Percentiles rank a stretch among this genome's conserved stretches.
Evolutionary conservation across 345 rosid species (phyloP).

Genomic region (Euphorbia lathyris): DNA sequence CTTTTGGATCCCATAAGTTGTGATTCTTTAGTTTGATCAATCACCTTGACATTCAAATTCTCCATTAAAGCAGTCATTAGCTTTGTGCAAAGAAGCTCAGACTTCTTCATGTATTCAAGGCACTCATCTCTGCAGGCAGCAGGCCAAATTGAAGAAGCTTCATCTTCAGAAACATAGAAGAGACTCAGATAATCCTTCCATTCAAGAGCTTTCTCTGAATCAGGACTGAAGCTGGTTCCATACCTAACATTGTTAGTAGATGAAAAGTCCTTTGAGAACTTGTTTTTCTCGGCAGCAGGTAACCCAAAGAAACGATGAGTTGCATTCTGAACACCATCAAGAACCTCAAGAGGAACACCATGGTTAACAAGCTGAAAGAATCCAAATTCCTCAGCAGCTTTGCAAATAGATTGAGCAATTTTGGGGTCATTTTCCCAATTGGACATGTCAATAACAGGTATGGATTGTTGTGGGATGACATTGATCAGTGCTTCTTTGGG

Average conservation of each 20-base stretch:
- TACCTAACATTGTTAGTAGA: conserved; percentile 6
- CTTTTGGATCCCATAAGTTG: conserved; percentile 20
- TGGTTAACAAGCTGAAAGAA: not conserved
- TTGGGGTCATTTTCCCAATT: not conserved
- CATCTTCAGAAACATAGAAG: conserved; percentile 43
- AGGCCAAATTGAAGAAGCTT: conserved; percentile 44
- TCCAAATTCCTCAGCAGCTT: not conserved
- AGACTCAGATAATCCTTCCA: conserved; percentile 31
- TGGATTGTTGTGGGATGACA: conserved; percentile 9
- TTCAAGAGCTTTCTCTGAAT: not conserved
- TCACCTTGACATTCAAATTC: conserved; percentile 31
- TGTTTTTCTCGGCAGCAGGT: conserved; percentile 17
- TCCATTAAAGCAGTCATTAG: conserved; percentile 34
- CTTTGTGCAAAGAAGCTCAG: conserved; percentile 36
- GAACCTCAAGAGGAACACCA: not conserved
- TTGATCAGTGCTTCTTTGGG: conserved; percentile 9
- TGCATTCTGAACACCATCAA: not conserved
- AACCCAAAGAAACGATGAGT: not conserved
- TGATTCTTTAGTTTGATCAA: conserved; percentile 11
- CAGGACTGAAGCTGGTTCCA: conserved; percentile 13
- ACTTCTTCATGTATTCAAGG: conserved; percentile 41
- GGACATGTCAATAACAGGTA: conserved; percentile 20
- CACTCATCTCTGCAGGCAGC: conserved; percentile 41
- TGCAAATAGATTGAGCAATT: not conserved
- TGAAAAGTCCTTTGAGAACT: conserved; percentile 22